Percentiles rank a stretch among this genome's conserved stretches.
Conservation (phyloP, 306 rosid genomes). For the Amphicarpaea edgeworthii region DNA sequence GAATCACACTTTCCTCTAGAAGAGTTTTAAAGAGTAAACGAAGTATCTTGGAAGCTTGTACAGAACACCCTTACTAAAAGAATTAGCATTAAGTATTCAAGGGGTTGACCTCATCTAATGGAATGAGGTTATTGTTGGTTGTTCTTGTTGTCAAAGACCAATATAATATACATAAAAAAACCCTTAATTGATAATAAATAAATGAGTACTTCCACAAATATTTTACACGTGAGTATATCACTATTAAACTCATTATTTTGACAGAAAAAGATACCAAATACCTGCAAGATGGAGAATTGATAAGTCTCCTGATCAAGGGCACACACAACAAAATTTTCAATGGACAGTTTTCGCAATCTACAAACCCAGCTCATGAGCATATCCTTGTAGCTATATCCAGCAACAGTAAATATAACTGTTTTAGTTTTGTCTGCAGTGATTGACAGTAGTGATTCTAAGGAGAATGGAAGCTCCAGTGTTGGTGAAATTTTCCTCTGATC, state of each 20-base stretch:
- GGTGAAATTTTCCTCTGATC: slow-evolving; percentile 50
- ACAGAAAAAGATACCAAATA: slow-evolving; percentile 42
- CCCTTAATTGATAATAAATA: slow-evolving; percentile 26
- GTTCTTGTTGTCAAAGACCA: no score
- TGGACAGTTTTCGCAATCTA: slow-evolving; percentile 67
- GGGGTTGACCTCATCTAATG: no score
- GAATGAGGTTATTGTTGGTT: no score
- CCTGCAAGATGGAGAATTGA: slow-evolving; percentile 82
- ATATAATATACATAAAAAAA: no score
- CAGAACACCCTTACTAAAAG: neutral
- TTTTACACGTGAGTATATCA: no score
- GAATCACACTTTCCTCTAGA: neutral
- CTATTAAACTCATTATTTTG: no score
- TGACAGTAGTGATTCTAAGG: slow-evolving; percentile 78
- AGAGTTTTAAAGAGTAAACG: neutral
- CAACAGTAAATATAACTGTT: slow-evolving; percentile 75
- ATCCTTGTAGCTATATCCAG: slow-evolving; percentile 94
- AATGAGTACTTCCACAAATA: neutral
- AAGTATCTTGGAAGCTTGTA: neutral
- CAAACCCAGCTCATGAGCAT: slow-evolving; percentile 99
- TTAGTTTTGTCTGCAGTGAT: slow-evolving; percentile 68
- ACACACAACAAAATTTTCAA: slow-evolving; percentile 70
- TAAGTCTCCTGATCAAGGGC: slow-evolving; percentile 87
- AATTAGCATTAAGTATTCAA: no score
- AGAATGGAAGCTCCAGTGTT: slow-evolving; percentile 69